Evolutionary conservation across 768 basidiomycete species (phyloP).

Genomic region (Boletus reticuloceps): DNA sequence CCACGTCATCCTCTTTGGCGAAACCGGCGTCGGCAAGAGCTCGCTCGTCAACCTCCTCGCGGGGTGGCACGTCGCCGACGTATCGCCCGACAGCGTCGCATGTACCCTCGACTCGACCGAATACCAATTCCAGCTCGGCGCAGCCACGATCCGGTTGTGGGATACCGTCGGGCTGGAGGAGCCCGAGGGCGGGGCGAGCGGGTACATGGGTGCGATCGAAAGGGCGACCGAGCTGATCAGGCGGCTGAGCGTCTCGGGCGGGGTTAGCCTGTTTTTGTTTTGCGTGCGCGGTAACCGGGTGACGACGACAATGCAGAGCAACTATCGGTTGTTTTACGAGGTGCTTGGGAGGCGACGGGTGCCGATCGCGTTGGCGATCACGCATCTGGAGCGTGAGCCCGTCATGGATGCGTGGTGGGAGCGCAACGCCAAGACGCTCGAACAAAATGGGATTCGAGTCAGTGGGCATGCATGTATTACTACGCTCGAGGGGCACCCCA

Average conservation of each 20-base stretch:
- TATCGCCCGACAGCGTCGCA: conserved; percentile 28
- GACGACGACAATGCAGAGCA: conserved; percentile 28
- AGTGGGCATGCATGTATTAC: conserved; percentile 31
- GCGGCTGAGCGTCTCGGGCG: conserved; percentile 24
- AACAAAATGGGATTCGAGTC: conserved; percentile 16
- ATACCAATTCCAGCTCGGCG: conserved; percentile 25
- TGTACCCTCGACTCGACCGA: conserved; percentile 31
- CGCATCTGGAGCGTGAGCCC: conserved; percentile 35
- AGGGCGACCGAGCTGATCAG: conserved; percentile 31
- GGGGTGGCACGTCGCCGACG: conserved; percentile 25
- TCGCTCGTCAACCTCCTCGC: conserved; percentile 39
- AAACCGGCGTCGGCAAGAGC: conserved; percentile 36
- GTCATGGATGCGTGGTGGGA: conserved; percentile 34
- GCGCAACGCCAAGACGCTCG: conserved; percentile 22
- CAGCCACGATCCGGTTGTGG: conserved; percentile 23
- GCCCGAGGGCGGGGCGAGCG: conserved; percentile 9
- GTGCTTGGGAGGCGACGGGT: conserved; percentile 38
- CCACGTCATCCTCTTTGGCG: conserved; percentile 41
- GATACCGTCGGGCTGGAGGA: conserved; percentile 35
- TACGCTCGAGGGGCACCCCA: conserved; percentile 19
- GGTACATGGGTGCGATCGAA: conserved; percentile 28
- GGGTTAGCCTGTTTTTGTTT: conserved; percentile 31
- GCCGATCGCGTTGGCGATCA: conserved; percentile 39
- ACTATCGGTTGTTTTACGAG: conserved; percentile 37
- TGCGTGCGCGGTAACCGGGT: conserved; percentile 32